Evolutionary conservation across 192 early-diverging fungal species (phyloP).

Genomic region (Backusella liffmaniae): DNA sequence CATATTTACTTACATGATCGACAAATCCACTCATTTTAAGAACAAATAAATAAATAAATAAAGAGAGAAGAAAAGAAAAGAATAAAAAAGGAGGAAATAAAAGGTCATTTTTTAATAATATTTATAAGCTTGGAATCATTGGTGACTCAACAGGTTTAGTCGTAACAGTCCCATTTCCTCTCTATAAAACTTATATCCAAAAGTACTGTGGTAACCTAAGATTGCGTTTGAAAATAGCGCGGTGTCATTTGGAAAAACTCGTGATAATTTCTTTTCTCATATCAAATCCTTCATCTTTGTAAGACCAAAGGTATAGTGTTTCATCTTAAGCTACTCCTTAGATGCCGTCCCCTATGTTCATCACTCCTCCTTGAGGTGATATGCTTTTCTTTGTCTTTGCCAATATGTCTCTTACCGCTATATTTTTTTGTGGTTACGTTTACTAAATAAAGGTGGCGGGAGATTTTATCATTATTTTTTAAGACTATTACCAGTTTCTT

Average conservation of each 20-base stretch:
- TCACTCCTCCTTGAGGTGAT: background rate
- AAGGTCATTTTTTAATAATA: background rate
- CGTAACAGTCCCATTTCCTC: background rate
- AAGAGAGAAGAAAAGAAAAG: background rate
- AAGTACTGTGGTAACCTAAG: constrained; percentile 1
- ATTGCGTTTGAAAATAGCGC: constrained; percentile 5
- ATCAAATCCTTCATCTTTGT: constrained; percentile 5
- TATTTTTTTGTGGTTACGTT: background rate
- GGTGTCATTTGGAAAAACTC: constrained; percentile 7
- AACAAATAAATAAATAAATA: background rate
- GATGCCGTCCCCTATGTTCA: background rate
- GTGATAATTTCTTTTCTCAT: background rate
- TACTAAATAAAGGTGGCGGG: background rate
- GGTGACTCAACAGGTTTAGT: background rate
- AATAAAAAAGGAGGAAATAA: constrained; percentile 6
- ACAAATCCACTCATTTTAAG: background rate
- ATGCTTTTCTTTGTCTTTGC: background rate
- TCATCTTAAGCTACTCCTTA: background rate
- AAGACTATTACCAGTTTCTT: background rate
- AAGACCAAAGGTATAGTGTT: background rate
- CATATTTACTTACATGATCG: background rate
- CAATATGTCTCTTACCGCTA: background rate
- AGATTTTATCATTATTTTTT: background rate
- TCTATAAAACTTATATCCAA: background rate
- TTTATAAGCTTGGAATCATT: background rate